Conservation (phyloP, 768 basidiomycete genomes). For the Ramaria sp. region DNA sequence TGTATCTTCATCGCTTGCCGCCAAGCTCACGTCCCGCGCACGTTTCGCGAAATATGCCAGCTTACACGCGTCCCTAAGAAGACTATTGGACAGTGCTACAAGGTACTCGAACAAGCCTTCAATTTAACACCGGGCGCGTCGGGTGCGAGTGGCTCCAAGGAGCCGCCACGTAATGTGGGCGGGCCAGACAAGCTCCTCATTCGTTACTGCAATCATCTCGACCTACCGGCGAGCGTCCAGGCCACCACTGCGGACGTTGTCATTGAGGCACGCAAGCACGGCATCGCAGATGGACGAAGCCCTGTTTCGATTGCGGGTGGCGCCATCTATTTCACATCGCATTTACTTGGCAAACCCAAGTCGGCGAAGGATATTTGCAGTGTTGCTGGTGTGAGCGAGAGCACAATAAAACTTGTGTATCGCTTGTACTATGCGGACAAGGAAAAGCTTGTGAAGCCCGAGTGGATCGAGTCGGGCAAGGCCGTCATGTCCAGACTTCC, state of each 20-base stretch:
- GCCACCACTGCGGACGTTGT: conserved; percentile 78
- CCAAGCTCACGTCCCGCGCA: conserved; percentile 89
- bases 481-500: conserved; percentile 25
- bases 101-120: conserved; percentile 79
- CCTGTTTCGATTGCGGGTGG: conserved; percentile 99
- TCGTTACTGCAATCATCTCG: conserved; percentile 91
- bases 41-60: conserved; percentile 93
- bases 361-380: conserved; percentile 76
- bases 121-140: conserved; percentile 78
- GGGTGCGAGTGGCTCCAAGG: conserved; percentile 33
- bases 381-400: conserved; percentile 91
- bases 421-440: conserved; percentile 61
- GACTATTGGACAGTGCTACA: conserved; percentile 87
- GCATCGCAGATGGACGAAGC: conserved; percentile 87
- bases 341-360: conserved; percentile 65
- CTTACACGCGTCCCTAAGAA: conserved; percentile 93
- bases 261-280: conserved; percentile 64
- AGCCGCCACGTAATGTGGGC: conserved; percentile 30
- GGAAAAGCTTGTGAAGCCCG: conserved; percentile 72
- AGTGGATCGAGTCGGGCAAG: conserved; percentile 67
- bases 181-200: conserved; percentile 81
- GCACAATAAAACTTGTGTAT: conserved; percentile 89
- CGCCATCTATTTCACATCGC: conserved; percentile 87
- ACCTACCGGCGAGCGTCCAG: conserved; percentile 73
- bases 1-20: conserved; percentile 98